Conservation (phyloP, 352 stramenopile genomes). For the Globisporangium lucens region DNA sequence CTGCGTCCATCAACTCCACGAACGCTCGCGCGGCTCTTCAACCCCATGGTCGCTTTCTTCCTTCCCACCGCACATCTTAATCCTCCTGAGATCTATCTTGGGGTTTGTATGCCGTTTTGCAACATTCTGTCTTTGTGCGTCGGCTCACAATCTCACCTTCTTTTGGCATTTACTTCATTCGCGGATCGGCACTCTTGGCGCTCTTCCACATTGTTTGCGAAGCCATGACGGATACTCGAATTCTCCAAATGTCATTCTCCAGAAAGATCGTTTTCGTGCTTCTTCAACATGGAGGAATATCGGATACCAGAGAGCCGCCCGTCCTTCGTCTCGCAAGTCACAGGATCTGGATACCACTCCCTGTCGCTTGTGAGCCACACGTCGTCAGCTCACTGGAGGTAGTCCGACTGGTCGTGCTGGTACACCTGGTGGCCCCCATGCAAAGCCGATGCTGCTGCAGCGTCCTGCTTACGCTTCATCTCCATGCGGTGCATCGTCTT, state of each 20-base stretch:
- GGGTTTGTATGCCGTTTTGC: conserved; percentile 1
- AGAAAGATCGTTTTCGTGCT: not conserved
- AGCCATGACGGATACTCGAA: not conserved
- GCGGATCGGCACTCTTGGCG: not conserved
- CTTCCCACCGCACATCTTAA: not conserved
- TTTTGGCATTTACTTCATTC: not conserved
- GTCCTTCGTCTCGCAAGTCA: not conserved
- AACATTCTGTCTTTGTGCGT: not conserved
- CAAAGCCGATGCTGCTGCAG: conserved; percentile 8
- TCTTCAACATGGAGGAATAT: conserved; percentile 1
- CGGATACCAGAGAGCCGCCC: not conserved
- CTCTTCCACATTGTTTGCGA: not conserved
- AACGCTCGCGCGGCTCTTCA: not conserved
- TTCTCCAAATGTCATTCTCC: conserved; percentile 2
- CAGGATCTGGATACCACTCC: not conserved
- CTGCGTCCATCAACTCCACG: not conserved
- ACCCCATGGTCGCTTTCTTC: not conserved
- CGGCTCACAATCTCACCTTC: not conserved
- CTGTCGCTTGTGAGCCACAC: not conserved
- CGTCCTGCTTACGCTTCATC: conserved; percentile 40
- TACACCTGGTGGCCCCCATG: conserved; percentile 15
- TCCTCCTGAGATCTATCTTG: not conserved
- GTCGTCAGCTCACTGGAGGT: conserved; percentile 1
- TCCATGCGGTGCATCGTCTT: conserved; percentile 63
- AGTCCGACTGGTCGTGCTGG: conserved; percentile 17